Evolutionary conservation across 2,329 filamentous ascomycete genomes (phyloP).

Genomic region (Sporothrix pseudoabietina): DNA sequence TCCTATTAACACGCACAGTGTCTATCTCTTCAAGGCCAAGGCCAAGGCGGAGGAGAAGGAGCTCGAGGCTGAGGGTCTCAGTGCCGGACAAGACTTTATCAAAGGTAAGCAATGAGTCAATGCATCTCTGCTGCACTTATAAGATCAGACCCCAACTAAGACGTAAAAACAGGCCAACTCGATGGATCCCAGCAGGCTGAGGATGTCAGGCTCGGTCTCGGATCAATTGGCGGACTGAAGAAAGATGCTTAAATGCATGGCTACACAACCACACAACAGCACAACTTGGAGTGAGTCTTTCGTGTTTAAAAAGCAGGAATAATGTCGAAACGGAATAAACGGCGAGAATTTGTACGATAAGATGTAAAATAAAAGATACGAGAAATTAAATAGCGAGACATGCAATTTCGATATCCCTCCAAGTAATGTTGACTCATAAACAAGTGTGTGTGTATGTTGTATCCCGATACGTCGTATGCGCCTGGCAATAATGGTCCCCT

Average conservation of each 20-base stretch:
- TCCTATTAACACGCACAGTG: constrained; percentile 27
- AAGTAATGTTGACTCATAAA: not conserved
- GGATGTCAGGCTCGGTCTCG: constrained; percentile 40
- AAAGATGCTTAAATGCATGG: constrained; percentile 37
- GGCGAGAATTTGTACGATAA: not conserved
- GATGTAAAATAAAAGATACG: not conserved
- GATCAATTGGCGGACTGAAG: constrained; percentile 40
- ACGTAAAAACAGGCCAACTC: constrained; percentile 38
- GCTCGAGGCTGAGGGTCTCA: constrained; percentile 44
- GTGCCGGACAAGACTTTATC: constrained; percentile 46
- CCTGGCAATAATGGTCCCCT: not conserved
- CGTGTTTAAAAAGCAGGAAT: not conserved
- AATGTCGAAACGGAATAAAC: not conserved
- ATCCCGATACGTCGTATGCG: not conserved
- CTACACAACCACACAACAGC: not conserved
- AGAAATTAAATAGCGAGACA: constrained; percentile 3
- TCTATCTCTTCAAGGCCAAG: constrained; percentile 47
- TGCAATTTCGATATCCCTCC: not conserved
- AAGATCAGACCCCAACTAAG: not conserved
- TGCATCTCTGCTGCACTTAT: not conserved
- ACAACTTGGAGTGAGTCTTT: not conserved
- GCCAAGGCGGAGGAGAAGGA: constrained; percentile 47
- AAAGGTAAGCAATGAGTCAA: constrained; percentile 38
- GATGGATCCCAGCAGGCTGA: constrained; percentile 44
- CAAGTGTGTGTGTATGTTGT: too few relatives aligned